Base-by-base conservation (phyloP, 768 basidiomycete genomes). In the Lactarius akahatsu region DNA sequence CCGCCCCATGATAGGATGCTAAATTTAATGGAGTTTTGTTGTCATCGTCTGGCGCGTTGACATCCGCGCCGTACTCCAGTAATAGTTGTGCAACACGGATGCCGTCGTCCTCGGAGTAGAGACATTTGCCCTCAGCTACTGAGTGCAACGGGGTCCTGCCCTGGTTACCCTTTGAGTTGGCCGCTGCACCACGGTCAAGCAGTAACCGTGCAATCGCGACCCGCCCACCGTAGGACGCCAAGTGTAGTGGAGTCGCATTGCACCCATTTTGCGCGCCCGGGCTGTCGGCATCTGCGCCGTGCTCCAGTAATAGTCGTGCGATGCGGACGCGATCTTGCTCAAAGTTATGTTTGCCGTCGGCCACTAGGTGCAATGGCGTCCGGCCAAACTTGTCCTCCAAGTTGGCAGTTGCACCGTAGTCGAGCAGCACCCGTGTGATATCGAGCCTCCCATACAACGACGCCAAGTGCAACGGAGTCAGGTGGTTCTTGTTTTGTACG, bases 341-440 rank as follows among this genome's bases (percentile, higher is more conserved):
- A 47, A 4, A 23, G 9, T 4, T 2, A 47, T 5, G 0, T 1
- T 1, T 2, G 1, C 45, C 45, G 5, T 2, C 11, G n/a, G 4
- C 45, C n/a, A 23, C 3, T 20, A 47, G n/a, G 3, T 47, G 45
- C 1, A 47, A 1, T 2, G n/a, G 45, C 20, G 45, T 45, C 45
- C 45, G 45, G 45, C 45, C 45, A 2, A 45, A 8, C 0, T 45
- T 3, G 10, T 45, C 45, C 45, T 45, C 20, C 45, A 5, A n/a
- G 45, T n/a, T 10, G 9, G 20, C 0, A 7, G 0, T 11, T 10
- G 20, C 20, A 7, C 45, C 45, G 2, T 8, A 3, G 9, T 10
- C 20, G 45, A 45, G 45, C 45, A 45, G 45, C 9, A n/a, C 45
- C 20, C 20, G 20, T 3, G 16, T 3, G 20, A 45, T n/a, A 2